These are phyloP conservation scores for Verticillium zaregamsianum DNA, from an alignment of 2,329 filamentous ascomycete species.

Conservation along the genomic window DNA sequence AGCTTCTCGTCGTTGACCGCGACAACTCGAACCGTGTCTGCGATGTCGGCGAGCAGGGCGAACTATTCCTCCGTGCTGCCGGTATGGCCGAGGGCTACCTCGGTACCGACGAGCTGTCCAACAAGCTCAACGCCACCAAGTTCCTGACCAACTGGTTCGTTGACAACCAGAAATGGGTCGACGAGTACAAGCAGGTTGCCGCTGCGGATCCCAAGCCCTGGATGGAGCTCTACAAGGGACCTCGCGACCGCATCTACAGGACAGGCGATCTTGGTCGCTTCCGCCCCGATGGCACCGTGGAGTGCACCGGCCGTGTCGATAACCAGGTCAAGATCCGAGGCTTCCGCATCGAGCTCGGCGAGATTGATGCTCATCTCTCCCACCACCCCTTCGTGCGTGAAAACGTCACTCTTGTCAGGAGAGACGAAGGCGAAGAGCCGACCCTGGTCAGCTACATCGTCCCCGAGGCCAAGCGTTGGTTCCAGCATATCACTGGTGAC, in stretches of 20 bases:
- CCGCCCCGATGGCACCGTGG: conserved; percentile 65
- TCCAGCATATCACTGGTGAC: background rate
- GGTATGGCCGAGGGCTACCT: conserved; percentile 82
- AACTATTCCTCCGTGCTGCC: conserved; percentile 77
- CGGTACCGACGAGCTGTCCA: conserved; percentile 53
- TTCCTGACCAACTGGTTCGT: conserved; percentile 87
- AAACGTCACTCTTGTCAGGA: conserved; percentile 78
- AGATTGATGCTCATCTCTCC: conserved; percentile 83
- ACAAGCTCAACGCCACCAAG: conserved; percentile 62
- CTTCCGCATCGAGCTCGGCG: conserved; percentile 90
- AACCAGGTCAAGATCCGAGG: conserved; percentile 94
- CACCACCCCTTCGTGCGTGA: conserved; percentile 74
- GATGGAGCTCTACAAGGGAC: conserved; percentile 74
- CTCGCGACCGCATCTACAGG: conserved; percentile 80
- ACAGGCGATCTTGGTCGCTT: conserved; percentile 84
- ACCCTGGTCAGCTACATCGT: conserved; percentile 88
- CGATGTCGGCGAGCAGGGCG: conserved; percentile 74
- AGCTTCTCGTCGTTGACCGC: conserved; percentile 77
- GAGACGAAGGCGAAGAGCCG: conserved; percentile 80
- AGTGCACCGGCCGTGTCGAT: conserved; percentile 76
- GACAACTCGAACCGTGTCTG: conserved; percentile 65
- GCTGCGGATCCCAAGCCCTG: conserved; percentile 55
- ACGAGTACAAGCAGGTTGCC: conserved; percentile 49
- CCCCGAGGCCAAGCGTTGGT: conserved; percentile 49
- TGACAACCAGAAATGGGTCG: conserved; percentile 64